Percentiles rank a stretch among this genome's conserved stretches.
phyloP scores from a whole-genome alignment of 139 green algal genomes.

The Haematococcus lacustris region DNA sequence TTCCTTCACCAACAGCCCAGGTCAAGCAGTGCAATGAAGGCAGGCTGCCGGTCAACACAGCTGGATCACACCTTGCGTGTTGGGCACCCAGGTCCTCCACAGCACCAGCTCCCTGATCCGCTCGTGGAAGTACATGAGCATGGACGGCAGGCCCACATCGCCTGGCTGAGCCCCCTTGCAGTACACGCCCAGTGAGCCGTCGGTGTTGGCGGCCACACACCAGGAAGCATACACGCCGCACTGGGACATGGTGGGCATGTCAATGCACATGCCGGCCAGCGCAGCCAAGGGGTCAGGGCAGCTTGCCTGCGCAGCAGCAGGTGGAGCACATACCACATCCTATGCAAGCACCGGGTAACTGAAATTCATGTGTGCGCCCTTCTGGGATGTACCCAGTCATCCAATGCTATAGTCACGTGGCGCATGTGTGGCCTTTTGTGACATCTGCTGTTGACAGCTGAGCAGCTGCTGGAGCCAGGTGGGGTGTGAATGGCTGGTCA shows the following conservation, averaged over 20 bases:
- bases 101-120: slow-evolving; percentile 27
- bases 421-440: too few relatives aligned
- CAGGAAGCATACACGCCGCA: slow-evolving; percentile 17
- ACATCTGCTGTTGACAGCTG: too few relatives aligned
- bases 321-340: too few relatives aligned
- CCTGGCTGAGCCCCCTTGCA: slow-evolving; percentile 4
- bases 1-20: too few relatives aligned
- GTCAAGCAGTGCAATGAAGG: too few relatives aligned
- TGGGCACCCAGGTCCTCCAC: slow-evolving; percentile 29
- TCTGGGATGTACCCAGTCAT: too few relatives aligned
- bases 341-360: too few relatives aligned
- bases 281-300: slow-evolving; percentile 34
- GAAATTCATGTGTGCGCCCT: too few relatives aligned
- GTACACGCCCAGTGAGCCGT: slow-evolving; percentile 7
- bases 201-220: slow-evolving; percentile 18
- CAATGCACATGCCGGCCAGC: slow-evolving; percentile 26
- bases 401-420: too few relatives aligned
- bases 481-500: too few relatives aligned
- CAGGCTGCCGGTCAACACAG: too few relatives aligned
- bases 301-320: not conserved
- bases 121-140: slow-evolving; percentile 51
- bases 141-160: slow-evolving; percentile 21
- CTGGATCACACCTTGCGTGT: slow-evolving; percentile 14
- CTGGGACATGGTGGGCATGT: slow-evolving; percentile 30
- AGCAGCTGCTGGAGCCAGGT: too few relatives aligned